These are phyloP conservation scores for Phytophthora pisi DNA, from an alignment of 352 stramenopile genomes.

Conservation along the genomic window DNA sequence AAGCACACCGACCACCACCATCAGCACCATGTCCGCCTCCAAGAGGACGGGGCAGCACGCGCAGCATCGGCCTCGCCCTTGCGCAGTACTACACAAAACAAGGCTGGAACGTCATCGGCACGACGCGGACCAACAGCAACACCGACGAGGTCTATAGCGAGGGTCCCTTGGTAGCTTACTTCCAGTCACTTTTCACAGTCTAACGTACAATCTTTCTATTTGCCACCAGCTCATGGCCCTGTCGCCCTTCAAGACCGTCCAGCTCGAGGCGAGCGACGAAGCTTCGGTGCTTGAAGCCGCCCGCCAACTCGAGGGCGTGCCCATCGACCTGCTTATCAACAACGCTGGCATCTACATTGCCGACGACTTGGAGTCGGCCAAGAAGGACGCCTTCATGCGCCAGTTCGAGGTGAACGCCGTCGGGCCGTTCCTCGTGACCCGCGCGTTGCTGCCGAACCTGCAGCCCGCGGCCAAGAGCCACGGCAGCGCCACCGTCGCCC, in stretches of 20 bases:
- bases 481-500: constrained; percentile 43
- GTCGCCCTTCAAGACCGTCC: constrained; percentile 44
- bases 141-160: constrained; percentile 32
- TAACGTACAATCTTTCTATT: too few relatives aligned
- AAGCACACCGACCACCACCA: not conserved
- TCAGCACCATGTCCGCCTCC: constrained; percentile 12
- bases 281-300: constrained; percentile 45
- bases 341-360: constrained; percentile 50
- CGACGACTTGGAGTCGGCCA: constrained; percentile 31
- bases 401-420: constrained; percentile 67
- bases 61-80: constrained; percentile 44
- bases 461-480: constrained; percentile 34
- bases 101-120: constrained; percentile 50
- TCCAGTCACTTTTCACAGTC: too few relatives aligned
- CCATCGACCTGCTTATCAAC: constrained; percentile 66
- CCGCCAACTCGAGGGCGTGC: constrained; percentile 41
- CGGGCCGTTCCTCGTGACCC: constrained; percentile 58
- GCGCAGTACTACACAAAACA: constrained; percentile 43
- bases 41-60: constrained; percentile 47
- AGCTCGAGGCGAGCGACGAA: constrained; percentile 52
- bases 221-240: constrained; percentile 26
- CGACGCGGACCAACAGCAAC: constrained; percentile 34
- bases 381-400: constrained; percentile 48
- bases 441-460: constrained; percentile 49
- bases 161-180: too few relatives aligned